phyloP scores from a whole-genome alignment of 306 rosid genomes.

The Dryas octopetala region DNA sequence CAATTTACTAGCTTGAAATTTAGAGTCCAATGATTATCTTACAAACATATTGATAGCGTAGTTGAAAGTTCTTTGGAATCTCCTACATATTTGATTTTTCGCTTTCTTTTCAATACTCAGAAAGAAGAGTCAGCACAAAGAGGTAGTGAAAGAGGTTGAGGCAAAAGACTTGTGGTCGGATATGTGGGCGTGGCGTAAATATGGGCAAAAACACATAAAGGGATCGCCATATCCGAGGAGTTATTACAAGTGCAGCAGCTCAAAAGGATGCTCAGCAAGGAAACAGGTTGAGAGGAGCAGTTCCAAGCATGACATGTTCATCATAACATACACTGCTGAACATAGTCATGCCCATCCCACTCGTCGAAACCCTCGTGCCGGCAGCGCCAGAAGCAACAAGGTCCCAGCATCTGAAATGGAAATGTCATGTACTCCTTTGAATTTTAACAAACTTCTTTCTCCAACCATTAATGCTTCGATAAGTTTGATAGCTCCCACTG shows the following conservation, averaged over 20 bases:
- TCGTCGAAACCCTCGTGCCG: constrained; percentile 50
- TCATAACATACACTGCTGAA: constrained; percentile 71
- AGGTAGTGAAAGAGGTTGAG: constrained; percentile 58
- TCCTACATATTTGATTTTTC: background rate
- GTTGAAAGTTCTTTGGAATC: too few relatives aligned
- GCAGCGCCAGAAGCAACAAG: constrained; percentile 45
- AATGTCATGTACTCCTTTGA: too few relatives aligned
- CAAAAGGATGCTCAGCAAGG: constrained; percentile 82
- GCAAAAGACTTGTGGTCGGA: constrained; percentile 55
- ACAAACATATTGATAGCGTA: too few relatives aligned
- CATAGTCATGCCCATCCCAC: constrained; percentile 76
- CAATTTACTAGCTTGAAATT: too few relatives aligned
- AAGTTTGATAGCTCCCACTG: too few relatives aligned
- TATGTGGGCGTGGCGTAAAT: constrained; percentile 93
- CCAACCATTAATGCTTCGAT: too few relatives aligned
- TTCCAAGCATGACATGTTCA: constrained; percentile 54
- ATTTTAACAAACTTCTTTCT: too few relatives aligned
- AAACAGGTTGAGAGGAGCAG: constrained; percentile 82
- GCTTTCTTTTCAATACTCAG: constrained; percentile 7
- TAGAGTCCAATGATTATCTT: too few relatives aligned
- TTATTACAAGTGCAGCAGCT: constrained; percentile 82
- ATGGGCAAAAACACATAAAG: constrained; percentile 94
- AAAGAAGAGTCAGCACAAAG: constrained; percentile 62
- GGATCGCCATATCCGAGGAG: constrained; percentile 95
- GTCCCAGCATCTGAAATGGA: constrained; percentile 4